These are phyloP conservation scores for Falciphora oryzae DNA, from an alignment of 2,329 filamentous ascomycete species.

Conservation along the genomic window DNA sequence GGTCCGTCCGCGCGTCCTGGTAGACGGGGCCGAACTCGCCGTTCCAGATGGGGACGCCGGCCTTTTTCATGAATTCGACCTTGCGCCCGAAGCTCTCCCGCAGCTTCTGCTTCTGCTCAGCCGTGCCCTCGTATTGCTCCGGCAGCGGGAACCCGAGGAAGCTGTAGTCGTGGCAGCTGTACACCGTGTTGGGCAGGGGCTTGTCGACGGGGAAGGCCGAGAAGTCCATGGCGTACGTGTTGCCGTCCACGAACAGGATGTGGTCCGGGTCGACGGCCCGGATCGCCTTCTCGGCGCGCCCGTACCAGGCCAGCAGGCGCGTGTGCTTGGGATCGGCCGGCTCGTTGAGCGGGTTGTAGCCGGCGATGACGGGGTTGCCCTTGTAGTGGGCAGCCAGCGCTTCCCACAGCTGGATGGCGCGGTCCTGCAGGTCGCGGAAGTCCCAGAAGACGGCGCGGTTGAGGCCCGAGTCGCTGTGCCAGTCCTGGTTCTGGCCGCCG, in stretches of 20 bases:
- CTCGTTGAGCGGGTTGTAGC: constrained; percentile 27
- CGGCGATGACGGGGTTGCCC: constrained; percentile 26
- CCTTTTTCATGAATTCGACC: constrained; percentile 31
- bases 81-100: constrained; percentile 30
- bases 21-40: constrained; percentile 42
- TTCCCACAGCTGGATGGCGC: constrained; percentile 33
- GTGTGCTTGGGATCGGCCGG: constrained; percentile 19
- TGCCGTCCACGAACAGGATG: constrained; percentile 41
- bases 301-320: constrained; percentile 26
- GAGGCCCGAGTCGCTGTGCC: constrained; percentile 32
- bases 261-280: constrained; percentile 39
- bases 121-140: constrained; percentile 27
- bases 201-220: constrained; percentile 28
- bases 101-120: constrained; percentile 33
- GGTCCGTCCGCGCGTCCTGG: constrained; percentile 25
- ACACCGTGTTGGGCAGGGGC: constrained; percentile 42
- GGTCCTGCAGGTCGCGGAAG: constrained; percentile 35
- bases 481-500: constrained; percentile 37
- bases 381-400: constrained; percentile 32
- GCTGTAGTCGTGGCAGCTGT: constrained; percentile 48
- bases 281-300: constrained; percentile 30
- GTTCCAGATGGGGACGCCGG: constrained; percentile 35
- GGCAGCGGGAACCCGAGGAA: constrained; percentile 40
- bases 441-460: constrained; percentile 35
- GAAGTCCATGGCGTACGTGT: constrained; percentile 49